Evolutionary conservation across 2,329 filamentous ascomycete species (phyloP).

Genomic region (Acarospora socialis): DNA sequence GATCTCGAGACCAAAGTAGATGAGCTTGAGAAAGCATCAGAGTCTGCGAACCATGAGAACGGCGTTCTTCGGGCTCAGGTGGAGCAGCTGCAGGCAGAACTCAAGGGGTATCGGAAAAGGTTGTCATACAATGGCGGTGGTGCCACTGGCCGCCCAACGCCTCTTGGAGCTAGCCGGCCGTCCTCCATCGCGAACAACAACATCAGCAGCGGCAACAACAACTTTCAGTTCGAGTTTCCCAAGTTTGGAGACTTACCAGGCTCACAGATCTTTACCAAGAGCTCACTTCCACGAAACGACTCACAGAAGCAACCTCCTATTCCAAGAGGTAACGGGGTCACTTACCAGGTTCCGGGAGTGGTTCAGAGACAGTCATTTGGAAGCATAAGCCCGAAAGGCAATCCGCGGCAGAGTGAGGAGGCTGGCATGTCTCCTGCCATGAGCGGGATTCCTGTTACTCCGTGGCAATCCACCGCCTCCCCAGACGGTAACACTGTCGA

Average conservation of each 20-base stretch:
- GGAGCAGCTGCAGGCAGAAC: conserved; percentile 69
- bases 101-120: conserved; percentile 82
- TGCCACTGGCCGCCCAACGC: conserved; percentile 31
- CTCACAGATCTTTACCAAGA: conserved; percentile 37
- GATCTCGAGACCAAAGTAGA: conserved; percentile 42
- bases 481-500: conserved; percentile 13
- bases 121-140: conserved; percentile 47
- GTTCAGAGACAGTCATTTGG: conserved; percentile 18
- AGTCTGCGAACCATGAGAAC: conserved; percentile 76
- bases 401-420: neutral
- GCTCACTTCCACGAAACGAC: conserved; percentile 21
- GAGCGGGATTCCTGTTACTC: conserved; percentile 8
- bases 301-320: too few relatives aligned
- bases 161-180: conserved; percentile 29
- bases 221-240: conserved; percentile 92
- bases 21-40: conserved; percentile 63
- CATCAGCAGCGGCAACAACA: conserved; percentile 55
- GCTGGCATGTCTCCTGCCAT: conserved; percentile 12
- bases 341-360: conserved; percentile 21
- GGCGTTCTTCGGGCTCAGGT: conserved; percentile 70
- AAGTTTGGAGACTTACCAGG: conserved; percentile 61
- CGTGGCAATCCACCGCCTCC: conserved; percentile 13
- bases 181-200: conserved; percentile 28
- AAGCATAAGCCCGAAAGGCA: conserved; percentile 6
- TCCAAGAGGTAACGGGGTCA: too few relatives aligned